Base-by-base conservation (phyloP, 2,329 filamentous ascomycete species). In the Gliomastix tumulicola region DNA sequence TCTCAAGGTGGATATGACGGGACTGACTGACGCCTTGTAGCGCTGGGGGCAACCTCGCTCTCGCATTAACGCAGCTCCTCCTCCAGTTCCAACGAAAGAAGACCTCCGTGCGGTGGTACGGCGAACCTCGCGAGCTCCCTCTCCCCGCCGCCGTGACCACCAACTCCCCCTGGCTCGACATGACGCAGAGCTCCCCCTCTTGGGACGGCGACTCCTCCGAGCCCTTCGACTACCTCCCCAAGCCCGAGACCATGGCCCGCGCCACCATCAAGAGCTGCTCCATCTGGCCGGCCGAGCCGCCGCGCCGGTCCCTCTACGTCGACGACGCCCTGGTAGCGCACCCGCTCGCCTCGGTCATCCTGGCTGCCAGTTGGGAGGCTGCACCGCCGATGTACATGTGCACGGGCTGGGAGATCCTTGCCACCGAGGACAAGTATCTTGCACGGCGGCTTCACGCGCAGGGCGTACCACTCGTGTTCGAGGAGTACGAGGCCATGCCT, bases 401-500 rank as follows among this genome's bases (percentile, higher is more conserved):
- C 45, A 71, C 75, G 0, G 86, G 86, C 1, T 76, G 84, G 64
- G 86, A 92, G 59, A 69, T 82, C 46, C 65, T 90, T 9, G 65
- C 73, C 2, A 83, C 87, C 54, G 84, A 88, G 55, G 70, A 69
- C 41, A 69, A 68, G 44, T 75, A 76, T 36, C 51, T 86, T 3
- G 82, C 79, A 0, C 57, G 62, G 28, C 67, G 69, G 27, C 64
- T 84, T 10, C 64, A 65, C 13, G 44, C 49, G 7, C 74, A 83
- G 32, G 77, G 74, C 6, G 80, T 82, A 1, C 51, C 49, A 1
- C 74, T 89, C 0, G 66, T 76, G 4, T 83, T 79, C 49, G 76
- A 85, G 53, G 76, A 87, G 58, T 92, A 79, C 53, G 80, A 88
- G 54, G 82, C 77, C 4, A 90, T 90, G 85, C 84, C 86, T 37